Evolutionary conservation across 2,329 filamentous ascomycete species (phyloP), one percentile per base, ranked within the genome.

Genomic region (Aspergillus ibericus): DNA sequence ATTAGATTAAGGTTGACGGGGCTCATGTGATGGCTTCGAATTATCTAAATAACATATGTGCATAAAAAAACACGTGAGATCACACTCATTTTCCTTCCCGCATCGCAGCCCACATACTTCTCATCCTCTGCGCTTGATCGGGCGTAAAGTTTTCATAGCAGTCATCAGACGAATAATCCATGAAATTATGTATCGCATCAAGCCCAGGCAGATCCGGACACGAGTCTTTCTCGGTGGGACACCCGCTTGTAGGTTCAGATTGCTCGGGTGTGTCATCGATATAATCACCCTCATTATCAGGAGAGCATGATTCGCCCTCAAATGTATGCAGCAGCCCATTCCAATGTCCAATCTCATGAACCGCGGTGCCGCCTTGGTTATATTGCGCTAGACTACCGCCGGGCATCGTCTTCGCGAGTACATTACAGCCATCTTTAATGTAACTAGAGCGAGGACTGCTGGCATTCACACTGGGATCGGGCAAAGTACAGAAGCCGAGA

Each of bases 191-290:
- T 55, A 86, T 81, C 3, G 81, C 74, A 70, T 86, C 84, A 12
- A 75, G 54, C 0, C 80, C 81, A 10, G 74, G 70, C 22, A 71
- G 70, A 22, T 70, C 67, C 0, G 81, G 80, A 65, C 83, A 86
- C 16, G 75, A 81, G 64, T 82, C 77, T 71, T 84, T 84, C 2
- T 65, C 68, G 0, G 62, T 65, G 1, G 83, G 84, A 68, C 84
- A 87, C 1, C 82, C 82, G 61, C 81, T 78, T n/a, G 83, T 86
- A n/a, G 74, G 90, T 47, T 80, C 88, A 65, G 60, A 78, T 61
- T 80, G 74, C 60, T 77, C 74, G 13, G 78, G 76, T 15, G 78
- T 80, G 58, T 81, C 78, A 18, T 69, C 63, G 18, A 80, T 75
- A 56, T 75, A 78, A 59, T 81, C 78, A 1, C 78, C 78, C 4